phyloP scores from a whole-genome alignment of 129 eudicot genomes.

The Glebionis coronaria region DNA sequence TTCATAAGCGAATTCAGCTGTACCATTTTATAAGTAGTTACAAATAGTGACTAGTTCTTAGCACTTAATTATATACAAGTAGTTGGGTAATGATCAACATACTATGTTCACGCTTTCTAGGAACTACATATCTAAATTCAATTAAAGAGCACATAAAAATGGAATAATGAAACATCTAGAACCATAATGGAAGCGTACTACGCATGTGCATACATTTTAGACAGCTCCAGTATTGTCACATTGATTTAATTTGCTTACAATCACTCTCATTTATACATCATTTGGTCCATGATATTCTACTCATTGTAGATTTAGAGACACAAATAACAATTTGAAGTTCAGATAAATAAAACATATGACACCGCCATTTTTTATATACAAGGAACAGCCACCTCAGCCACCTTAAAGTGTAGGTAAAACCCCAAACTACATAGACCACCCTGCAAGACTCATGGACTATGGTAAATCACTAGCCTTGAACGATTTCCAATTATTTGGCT shows the following conservation, averaged over 20 bases:
- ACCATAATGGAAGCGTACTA: constrained; percentile 20
- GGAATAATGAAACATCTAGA: background rate
- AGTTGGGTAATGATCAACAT: background rate
- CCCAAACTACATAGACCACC: too few species aligned
- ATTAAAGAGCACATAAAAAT: constrained; percentile 6
- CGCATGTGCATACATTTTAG: constrained; percentile 16
- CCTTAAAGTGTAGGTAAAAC: too few species aligned
- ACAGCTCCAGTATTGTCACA: background rate
- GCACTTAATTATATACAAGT: background rate
- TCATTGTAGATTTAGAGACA: too few species aligned
- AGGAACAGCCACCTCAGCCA: too few species aligned
- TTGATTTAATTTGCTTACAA: background rate
- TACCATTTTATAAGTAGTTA: background rate
- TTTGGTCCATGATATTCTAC: too few species aligned
- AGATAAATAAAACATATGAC: too few species aligned
- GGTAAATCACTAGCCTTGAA: too few species aligned
- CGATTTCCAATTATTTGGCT: too few species aligned
- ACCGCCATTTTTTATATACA: too few species aligned
- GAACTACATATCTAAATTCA: constrained; percentile 10
- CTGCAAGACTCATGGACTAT: too few species aligned
- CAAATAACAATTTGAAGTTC: too few species aligned
- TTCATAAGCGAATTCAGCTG: background rate
- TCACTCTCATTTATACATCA: background rate
- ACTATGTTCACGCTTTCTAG: background rate
- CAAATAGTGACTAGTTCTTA: constrained; percentile 14